phyloP scores from a whole-genome alignment of 768 basidiomycete species.

The Lentinus brumalis region DNA sequence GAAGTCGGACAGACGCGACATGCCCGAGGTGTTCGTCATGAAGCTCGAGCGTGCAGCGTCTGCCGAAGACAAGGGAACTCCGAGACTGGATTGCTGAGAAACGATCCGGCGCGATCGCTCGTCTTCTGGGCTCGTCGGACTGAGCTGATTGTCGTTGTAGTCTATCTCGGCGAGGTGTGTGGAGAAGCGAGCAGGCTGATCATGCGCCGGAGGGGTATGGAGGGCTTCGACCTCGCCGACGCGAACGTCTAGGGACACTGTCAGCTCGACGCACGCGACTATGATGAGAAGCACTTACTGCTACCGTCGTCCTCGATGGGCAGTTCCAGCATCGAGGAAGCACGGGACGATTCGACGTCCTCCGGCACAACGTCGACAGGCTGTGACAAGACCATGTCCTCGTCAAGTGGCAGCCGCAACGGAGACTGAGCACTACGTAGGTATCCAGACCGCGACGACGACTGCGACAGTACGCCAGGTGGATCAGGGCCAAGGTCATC shows the following conservation, averaged over 20 bases:
- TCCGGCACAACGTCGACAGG: conserved; percentile 36
- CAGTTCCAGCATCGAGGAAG: conserved; percentile 35
- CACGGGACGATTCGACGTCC: conserved; percentile 37
- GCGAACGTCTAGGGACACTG: conserved; percentile 44
- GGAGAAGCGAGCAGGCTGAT: conserved; percentile 39
- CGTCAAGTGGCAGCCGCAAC: conserved; percentile 33
- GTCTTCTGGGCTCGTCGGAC: conserved; percentile 10
- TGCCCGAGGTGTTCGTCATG: conserved; percentile 60
- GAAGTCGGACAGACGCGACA: conserved; percentile 75
- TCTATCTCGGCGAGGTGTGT: conserved; percentile 29
- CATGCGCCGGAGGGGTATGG: conserved; percentile 49
- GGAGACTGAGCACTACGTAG: conserved; percentile 21
- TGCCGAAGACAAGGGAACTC: conserved; percentile 29
- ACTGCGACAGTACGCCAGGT: conserved; percentile 22
- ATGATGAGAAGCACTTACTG: conserved; percentile 37
- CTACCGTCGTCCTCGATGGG: conserved; percentile 40
- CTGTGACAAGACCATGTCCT: conserved; percentile 20
- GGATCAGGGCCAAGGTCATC: conserved; percentile 14
- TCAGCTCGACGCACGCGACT: conserved; percentile 5
- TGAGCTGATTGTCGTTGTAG: conserved; percentile 13
- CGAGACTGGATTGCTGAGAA: conserved; percentile 24
- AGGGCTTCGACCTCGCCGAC: conserved; percentile 53
- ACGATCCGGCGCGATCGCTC: conserved; percentile 18
- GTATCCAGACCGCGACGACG: conserved; percentile 14
- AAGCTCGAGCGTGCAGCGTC: conserved; percentile 53